Percentiles rank a stretch among this genome's conserved stretches.
These are phyloP conservation scores for Ustilago bromivora DNA, from an alignment of 1,284 basidiomycete species.

Conservation along the genomic window DNA sequence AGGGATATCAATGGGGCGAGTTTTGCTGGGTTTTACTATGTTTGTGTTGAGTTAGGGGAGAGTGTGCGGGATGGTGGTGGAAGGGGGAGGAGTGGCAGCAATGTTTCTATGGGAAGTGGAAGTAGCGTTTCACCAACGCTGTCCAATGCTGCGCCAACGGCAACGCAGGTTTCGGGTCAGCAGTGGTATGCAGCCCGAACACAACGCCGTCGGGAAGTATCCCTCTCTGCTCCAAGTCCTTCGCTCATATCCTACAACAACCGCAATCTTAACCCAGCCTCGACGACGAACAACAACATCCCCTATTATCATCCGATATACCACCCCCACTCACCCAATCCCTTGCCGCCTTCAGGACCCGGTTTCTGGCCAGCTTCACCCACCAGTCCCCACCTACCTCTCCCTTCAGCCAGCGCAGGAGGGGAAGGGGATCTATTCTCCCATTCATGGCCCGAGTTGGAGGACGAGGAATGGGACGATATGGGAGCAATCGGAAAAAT, in stretches of 20 bases:
- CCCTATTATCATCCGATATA: constrained; percentile 34
- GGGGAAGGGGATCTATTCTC: constrained; percentile 23
- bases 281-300: constrained; percentile 4
- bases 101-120: constrained; percentile 21
- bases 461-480: constrained; percentile 36
- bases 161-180: constrained; percentile 16
- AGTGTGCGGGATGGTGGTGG: constrained; percentile 12
- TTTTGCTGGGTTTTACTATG: constrained; percentile 85
- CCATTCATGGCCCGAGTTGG: constrained; percentile 12
- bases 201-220: constrained; percentile 36
- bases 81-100: constrained; percentile 31
- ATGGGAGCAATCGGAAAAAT: constrained; percentile 71
- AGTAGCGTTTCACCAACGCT: constrained; percentile 13
- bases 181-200: constrained; percentile 51
- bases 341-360: constrained; percentile 17
- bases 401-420: constrained; percentile 1
- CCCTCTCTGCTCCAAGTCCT: constrained; percentile 21
- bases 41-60: constrained; percentile 78
- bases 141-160: background rate
- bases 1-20: constrained; percentile 94
- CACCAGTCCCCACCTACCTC: constrained; percentile 25
- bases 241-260: constrained; percentile 1
- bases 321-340: constrained; percentile 31
- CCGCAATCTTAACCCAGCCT: background rate
- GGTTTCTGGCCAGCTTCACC: constrained; percentile 46